Evolutionary conservation across 768 basidiomycete species (phyloP), one percentile per base, ranked within the genome.

Genomic region (Arthromyces matolae): DNA sequence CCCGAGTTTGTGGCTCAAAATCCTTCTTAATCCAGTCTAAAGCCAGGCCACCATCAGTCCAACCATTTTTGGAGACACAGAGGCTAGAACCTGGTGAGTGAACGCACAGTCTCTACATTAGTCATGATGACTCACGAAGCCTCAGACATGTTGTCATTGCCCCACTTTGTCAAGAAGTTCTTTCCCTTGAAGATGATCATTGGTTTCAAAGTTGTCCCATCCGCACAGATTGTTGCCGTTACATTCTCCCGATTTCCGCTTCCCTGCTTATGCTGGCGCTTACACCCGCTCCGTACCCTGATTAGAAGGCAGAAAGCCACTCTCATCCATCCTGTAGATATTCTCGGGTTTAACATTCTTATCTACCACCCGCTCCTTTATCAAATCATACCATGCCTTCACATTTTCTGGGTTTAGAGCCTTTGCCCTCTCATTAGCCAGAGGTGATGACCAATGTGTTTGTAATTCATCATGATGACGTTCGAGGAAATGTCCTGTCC

Each of bases 251-350:
- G 38, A 40, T 67, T 57, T 1, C 54, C 64, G 24, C 60, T 48
- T 0, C 69, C 60, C 14, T 50, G 49, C 36, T 50, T 36, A 24
- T 50, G 42, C 25, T 42, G 41, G n/a, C 16, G 6, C 42, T 28
- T 10, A 44, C 28, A 45, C 42, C 18, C 13, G 37, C 29, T 50
- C 36, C 18, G 14, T 44, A 8, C 12, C 28, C 10, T 23, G 22
- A 20, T 37, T 24, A 5, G 14, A 22, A 32, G 64, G 49, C 18
- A 60, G 58, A 33, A 67, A 60, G 4, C 67, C 66, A 29, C 60
- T 69, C 53, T 73, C 62, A 47, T 73, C 70, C 65, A 70, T 71
- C 14, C 62, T 64, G 52, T 69, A 73, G 2, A 65, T 56, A 38
- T 64, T 46, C 23, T 61, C 35, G 3, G 44, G 48, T 37, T 8